Evolutionary conservation across 1,284 basidiomycete species (phyloP).

Genomic region (Sporisorium sorghi): DNA sequence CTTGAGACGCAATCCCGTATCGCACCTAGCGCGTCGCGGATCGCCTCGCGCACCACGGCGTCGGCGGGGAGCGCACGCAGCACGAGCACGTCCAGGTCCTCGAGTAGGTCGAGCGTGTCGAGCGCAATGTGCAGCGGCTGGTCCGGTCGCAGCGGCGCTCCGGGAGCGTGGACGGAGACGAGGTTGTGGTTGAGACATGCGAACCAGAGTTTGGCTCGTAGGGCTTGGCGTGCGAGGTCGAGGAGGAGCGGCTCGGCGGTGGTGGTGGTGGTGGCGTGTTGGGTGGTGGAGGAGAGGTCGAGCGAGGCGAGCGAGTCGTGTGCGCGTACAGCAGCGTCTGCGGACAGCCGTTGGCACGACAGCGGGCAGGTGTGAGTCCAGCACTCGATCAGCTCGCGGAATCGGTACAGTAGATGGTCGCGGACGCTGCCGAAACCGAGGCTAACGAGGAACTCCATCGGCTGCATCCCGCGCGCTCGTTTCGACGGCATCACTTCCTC

Average conservation of each 20-base stretch:
- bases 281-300: neutral
- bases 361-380: conserved; percentile 9
- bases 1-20: conserved; percentile 22
- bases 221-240: conserved; percentile 35
- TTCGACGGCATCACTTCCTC: neutral
- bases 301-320: conserved; percentile 39
- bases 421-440: conserved; percentile 21
- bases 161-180: conserved; percentile 13
- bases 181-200: conserved; percentile 34
- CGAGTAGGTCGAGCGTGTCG: conserved; percentile 44
- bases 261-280: too few species aligned
- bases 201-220: conserved; percentile 35
- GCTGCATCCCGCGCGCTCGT: conserved; percentile 7
- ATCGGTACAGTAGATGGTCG: conserved; percentile 16
- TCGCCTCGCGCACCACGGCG: conserved; percentile 5
- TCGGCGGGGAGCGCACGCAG: conserved; percentile 3
- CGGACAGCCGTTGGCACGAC: conserved; percentile 1
- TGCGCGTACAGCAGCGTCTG: conserved; percentile 10
- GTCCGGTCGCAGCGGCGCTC: conserved; percentile 30
- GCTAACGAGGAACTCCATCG: conserved; percentile 14
- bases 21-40: conserved; percentile 14
- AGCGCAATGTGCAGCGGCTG: conserved; percentile 46
- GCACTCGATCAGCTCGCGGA: conserved; percentile 10
- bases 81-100: conserved; percentile 37
- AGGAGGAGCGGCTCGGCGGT: conserved; percentile 33